Evolutionary conservation across 1,139 yeast genomes (phyloP), one percentile per base, ranked within the genome.

Genomic region (Saccharomyces hybrid): DNA sequence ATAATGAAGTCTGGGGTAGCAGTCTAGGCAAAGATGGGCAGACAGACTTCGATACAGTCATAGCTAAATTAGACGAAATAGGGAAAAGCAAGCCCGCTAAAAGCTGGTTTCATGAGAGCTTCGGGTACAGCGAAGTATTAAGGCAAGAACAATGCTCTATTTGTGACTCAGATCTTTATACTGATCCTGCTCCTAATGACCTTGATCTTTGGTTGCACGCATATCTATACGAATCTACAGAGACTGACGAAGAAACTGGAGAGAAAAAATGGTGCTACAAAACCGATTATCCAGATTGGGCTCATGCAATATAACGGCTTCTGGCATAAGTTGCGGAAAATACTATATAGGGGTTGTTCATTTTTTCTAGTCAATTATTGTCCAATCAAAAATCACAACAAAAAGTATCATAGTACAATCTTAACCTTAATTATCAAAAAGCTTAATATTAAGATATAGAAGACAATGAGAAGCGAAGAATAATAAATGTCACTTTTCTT

Each of bases 191-290:
- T 2, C 83, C 86, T 1, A 85, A 86, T 62, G 98, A 91, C 61
- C 73, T 93, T 59, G 89, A 86, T 54, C 72, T 93, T 42, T 93
- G 96, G 95, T 74, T 93, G 32, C 99, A 93, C 73, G 97, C 99
- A 0, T 84, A 81, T 64, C 80, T 80, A 57, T 91, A 90, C 62
- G 82, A 80, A 59, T 84, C 93, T 5, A 70, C 69, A 0, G 65
- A 66, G 52, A 23, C 53, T 41, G 79, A 77, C 52, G 70, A 69
- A 16, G 42, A 9, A 41, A 27, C 63, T 25, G 62, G 60, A 3
- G 47, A 50, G 13, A 60, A 63, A 28, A 42, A 61, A 23, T 91
- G 98, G 98, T 75, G 83, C 11, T 90, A 87, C 70, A 78, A 81
- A 55, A 89, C 97, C 0, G 82, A 81, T n/a, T 78, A 83, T 54